Evolutionary conservation across 1,284 basidiomycete genomes (phyloP).

Genomic region (Termitomyces sp.): DNA sequence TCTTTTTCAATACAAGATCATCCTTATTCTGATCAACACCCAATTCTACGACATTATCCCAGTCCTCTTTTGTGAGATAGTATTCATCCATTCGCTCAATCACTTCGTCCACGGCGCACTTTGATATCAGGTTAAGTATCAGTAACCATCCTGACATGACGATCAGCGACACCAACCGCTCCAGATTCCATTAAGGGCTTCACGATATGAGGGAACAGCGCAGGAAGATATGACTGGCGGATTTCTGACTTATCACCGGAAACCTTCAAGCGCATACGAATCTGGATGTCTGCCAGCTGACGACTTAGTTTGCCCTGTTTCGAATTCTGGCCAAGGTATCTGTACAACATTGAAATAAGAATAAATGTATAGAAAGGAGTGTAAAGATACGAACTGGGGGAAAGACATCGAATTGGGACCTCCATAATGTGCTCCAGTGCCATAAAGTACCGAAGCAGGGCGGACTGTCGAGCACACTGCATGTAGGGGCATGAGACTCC

Average conservation of each 20-base stretch:
- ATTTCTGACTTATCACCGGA: slow-evolving; percentile 89
- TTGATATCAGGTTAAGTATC: slow-evolving; percentile 2
- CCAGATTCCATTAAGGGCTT: slow-evolving; percentile 74
- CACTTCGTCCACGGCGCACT: slow-evolving; percentile 78
- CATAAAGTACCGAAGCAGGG: slow-evolving; percentile 81
- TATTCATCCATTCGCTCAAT: slow-evolving; percentile 94
- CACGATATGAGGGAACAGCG: slow-evolving; percentile 76
- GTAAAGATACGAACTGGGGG: slow-evolving; percentile 61
- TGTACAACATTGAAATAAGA: background rate
- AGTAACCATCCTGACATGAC: slow-evolving; percentile 3
- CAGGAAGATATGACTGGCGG: slow-evolving; percentile 86
- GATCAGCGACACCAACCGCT: slow-evolving; percentile 39
- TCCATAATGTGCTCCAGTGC: slow-evolving; percentile 62
- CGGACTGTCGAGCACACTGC: slow-evolving; percentile 86
- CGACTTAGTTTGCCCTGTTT: slow-evolving; percentile 82
- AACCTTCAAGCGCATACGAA: slow-evolving; percentile 90
- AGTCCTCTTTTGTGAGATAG: slow-evolving; percentile 89
- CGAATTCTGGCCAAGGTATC: slow-evolving; percentile 85
- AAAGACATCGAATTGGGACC: slow-evolving; percentile 68
- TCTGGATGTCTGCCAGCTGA: slow-evolving; percentile 87
- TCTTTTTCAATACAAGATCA: slow-evolving; percentile 76
- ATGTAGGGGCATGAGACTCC: slow-evolving; percentile 93
- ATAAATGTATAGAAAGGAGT: background rate
- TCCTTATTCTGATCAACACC: slow-evolving; percentile 81
- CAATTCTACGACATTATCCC: slow-evolving; percentile 92